These are phyloP conservation scores for Primulina huaijiensis DNA, from an alignment of 257 asterid genomes.

Conservation along the genomic window DNA sequence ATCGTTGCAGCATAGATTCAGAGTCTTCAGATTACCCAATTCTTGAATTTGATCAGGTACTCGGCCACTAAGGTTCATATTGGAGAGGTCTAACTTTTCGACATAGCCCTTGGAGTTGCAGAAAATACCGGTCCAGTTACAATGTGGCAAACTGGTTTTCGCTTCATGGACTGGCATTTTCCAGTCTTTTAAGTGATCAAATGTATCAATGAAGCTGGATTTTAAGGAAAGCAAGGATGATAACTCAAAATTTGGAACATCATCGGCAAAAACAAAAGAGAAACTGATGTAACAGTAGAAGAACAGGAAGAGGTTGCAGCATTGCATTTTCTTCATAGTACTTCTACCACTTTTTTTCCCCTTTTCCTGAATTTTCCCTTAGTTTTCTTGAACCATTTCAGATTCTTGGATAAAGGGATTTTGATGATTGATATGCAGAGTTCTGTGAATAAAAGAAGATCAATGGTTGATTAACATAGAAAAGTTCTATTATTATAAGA, in stretches of 20 bases:
- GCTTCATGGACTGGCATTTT: conserved; percentile 17
- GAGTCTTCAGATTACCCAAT: conserved; percentile 33
- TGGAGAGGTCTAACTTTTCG: conserved; percentile 55
- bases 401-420: conserved; percentile 34
- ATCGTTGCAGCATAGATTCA: conserved; percentile 50
- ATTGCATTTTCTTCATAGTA: conserved; percentile 31
- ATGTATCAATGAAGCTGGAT: conserved; percentile 54
- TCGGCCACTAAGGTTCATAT: conserved; percentile 63
- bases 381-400: conserved; percentile 36
- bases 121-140: conserved; percentile 58
- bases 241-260: conserved; percentile 27
- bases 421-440: conserved; percentile 28
- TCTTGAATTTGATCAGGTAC: conserved; percentile 47
- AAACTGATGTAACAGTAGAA: conserved; percentile 53
- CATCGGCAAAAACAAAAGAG: conserved; percentile 41
- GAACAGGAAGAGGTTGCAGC: conserved; percentile 27
- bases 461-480: conserved; percentile 40
- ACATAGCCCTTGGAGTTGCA: conserved; percentile 56
- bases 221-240: conserved; percentile 50
- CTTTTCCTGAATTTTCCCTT: conserved; percentile 12
- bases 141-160: conserved; percentile 30
- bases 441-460: conserved; percentile 33
- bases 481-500: conserved; percentile 28
- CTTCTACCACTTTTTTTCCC: not conserved
- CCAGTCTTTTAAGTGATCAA: conserved; percentile 51